Conservation (phyloP, 805 yeast genomes). For the Cyberlindnera euphorbiae region DNA sequence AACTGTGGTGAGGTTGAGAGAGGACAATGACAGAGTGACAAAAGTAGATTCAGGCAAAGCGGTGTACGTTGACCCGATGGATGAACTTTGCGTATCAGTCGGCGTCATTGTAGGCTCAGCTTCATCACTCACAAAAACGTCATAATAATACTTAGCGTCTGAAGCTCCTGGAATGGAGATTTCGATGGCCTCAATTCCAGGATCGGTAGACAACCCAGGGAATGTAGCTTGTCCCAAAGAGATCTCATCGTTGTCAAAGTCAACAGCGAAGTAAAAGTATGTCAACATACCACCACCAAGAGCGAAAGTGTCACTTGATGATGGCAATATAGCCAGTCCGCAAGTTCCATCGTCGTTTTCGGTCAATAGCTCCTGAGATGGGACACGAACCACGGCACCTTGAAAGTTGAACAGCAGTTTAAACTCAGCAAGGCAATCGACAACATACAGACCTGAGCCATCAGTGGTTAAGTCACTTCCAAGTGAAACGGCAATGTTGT, state of each 20-base stretch:
- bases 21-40: neutral
- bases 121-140: neutral
- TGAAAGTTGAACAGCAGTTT: constrained; percentile 13
- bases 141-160: constrained; percentile 7
- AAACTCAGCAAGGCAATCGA: constrained; percentile 7
- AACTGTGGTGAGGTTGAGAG: no score
- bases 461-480: constrained; percentile 7
- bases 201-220: constrained; percentile 13
- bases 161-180: constrained; percentile 9
- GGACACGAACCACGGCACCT: constrained; percentile 9
- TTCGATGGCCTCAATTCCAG: neutral
- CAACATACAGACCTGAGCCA: constrained; percentile 6
- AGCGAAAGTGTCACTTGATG: constrained; percentile 5
- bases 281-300: constrained; percentile 13
- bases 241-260: constrained; percentile 8
- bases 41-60: constrained; percentile 1
- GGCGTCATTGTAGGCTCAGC: constrained; percentile 5
- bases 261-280: constrained; percentile 12
- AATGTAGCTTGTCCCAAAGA: constrained; percentile 13
- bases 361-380: constrained; percentile 7
- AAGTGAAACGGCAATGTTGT: constrained; percentile 5
- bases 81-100: neutral
- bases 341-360: constrained; percentile 14
- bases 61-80: no score
- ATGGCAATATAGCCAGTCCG: constrained; percentile 11